Percentiles rank a stretch among this genome's conserved stretches.
These are phyloP conservation scores for Ophiosphaerella herpotricha DNA, from an alignment of 2,329 filamentous ascomycete species.

Conservation along the genomic window DNA sequence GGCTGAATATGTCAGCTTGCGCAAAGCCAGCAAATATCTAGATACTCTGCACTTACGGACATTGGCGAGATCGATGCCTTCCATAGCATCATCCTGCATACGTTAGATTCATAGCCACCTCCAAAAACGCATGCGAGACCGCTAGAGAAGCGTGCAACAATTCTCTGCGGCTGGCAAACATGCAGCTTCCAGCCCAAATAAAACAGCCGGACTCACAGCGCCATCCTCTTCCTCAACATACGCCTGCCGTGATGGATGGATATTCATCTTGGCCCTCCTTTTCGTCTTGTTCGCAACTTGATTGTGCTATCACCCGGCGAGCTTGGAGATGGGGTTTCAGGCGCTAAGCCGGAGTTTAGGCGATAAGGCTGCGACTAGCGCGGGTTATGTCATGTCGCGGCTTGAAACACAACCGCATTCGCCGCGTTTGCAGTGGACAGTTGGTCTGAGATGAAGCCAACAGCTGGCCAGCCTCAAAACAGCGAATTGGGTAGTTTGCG, in stretches of 20 bases:
- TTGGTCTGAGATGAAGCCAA: slow-evolving; percentile 7
- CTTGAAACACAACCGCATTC: slow-evolving; percentile 17
- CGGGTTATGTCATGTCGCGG: slow-evolving; percentile 29
- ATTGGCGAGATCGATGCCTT: slow-evolving; percentile 64
- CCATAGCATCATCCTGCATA: slow-evolving; percentile 57
- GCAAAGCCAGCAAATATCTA: too few species aligned
- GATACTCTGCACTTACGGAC: slow-evolving; percentile 60
- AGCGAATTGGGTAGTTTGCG: not conserved
- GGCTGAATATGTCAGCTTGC: slow-evolving; percentile 42
- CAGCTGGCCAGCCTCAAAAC: slow-evolving; percentile 12
- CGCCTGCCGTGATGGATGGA: slow-evolving; percentile 89
- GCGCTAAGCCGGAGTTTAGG: slow-evolving; percentile 20
- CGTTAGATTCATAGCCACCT: slow-evolving; percentile 10
- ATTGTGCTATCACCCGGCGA: slow-evolving; percentile 8
- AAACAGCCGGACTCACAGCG: slow-evolving; percentile 59
- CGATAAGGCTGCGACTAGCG: slow-evolving; percentile 38
- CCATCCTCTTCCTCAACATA: slow-evolving; percentile 85
- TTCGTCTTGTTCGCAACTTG: slow-evolving; percentile 16
- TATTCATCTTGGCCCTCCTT: slow-evolving; percentile 48
- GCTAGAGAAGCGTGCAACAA: too few species aligned
- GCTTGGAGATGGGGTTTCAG: slow-evolving; percentile 24
- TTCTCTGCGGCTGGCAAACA: too few species aligned
- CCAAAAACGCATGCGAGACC: not conserved
- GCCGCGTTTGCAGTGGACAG: slow-evolving; percentile 11
- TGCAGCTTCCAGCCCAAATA: too few species aligned